A percentile compares a stretch with the other conserved stretches of the same genome.
Conservation (phyloP, 257 asterid species). For the Catharanthus roseus region DNA sequence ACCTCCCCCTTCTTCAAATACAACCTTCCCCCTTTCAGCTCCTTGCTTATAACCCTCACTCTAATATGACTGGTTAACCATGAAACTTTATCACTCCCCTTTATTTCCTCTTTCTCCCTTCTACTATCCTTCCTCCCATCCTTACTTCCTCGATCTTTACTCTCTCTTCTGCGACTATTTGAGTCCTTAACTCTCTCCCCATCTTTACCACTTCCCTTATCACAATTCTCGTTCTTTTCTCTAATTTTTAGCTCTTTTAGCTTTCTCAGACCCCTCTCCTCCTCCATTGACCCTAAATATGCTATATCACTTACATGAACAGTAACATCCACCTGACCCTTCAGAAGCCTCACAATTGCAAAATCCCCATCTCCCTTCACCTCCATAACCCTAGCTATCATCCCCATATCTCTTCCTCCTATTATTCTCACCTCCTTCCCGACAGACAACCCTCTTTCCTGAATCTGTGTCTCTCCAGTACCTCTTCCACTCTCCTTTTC, state of each 20-base stretch:
- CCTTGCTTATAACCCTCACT: slow-evolving; percentile 62
- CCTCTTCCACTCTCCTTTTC: slow-evolving; percentile 11
- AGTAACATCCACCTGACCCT: slow-evolving; percentile 43
- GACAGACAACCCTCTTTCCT: slow-evolving; percentile 28
- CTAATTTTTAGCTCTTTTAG: slow-evolving; percentile 37
- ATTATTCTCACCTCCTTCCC: slow-evolving; percentile 66
- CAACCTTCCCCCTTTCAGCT: slow-evolving; percentile 60
- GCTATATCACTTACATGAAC: slow-evolving; percentile 47
- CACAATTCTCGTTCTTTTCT: slow-evolving; percentile 21
- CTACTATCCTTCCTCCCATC: slow-evolving; percentile 9
- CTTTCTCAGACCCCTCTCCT: slow-evolving; percentile 58
- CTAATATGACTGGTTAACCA: slow-evolving; percentile 81
- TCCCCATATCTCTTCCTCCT: slow-evolving; percentile 59
- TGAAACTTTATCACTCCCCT: slow-evolving; percentile 26
- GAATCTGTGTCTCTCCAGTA: slow-evolving; percentile 13
- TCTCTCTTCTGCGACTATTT: slow-evolving; percentile 8
- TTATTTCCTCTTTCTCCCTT: slow-evolving; percentile 14
- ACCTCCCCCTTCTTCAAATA: slow-evolving; percentile 70
- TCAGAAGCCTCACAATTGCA: slow-evolving; percentile 42
- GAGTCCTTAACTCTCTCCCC: slow-evolving; percentile 12
- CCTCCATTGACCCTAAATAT: slow-evolving; percentile 62
- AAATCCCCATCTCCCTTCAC: slow-evolving; percentile 43
- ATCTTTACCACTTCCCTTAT: slow-evolving; percentile 10
- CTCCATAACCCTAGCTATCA: slow-evolving; percentile 55
- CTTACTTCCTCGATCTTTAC: slow-evolving; percentile 7